A percentile compares a stretch with the other conserved stretches of the same genome.
Evolutionary conservation across 148 eudicot species (phyloP).

Genomic region (Arctostaphylos glauca): DNA sequence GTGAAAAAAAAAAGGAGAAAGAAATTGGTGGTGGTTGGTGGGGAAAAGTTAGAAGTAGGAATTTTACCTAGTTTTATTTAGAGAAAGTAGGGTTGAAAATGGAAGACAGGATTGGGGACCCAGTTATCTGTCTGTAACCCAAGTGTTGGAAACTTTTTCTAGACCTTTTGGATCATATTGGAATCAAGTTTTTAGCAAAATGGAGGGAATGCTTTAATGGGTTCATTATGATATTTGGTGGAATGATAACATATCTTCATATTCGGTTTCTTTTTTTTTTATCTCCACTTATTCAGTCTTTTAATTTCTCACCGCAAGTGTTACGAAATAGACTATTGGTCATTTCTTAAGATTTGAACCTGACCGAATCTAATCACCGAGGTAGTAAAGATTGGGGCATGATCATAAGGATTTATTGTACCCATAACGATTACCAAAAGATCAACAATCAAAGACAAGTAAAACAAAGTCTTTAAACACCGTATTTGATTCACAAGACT

Average conservation of each 20-base stretch:
- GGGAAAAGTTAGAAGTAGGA: conserved; percentile 14
- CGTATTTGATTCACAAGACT: no score
- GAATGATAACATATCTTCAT: not conserved
- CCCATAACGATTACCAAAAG: no score
- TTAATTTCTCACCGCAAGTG: no score
- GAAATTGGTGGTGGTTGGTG: conserved; percentile 18
- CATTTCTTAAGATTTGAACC: no score
- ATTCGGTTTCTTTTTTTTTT: not conserved
- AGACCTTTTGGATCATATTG: conserved; percentile 42
- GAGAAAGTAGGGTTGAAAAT: conserved; percentile 29
- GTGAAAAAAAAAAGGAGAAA: not conserved
- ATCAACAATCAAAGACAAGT: no score
- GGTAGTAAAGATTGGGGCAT: no score
- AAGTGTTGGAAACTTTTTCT: conserved; percentile 39
- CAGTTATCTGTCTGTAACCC: conserved; percentile 20
- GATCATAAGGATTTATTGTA: no score
- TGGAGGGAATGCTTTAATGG: conserved; percentile 26
- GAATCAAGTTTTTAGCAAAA: conserved; percentile 33
- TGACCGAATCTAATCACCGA: no score
- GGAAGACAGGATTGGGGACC: conserved; percentile 27
- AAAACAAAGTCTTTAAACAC: no score
- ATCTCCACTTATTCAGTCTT: not conserved
- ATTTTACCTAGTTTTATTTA: conserved; percentile 15
- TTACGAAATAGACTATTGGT: no score
- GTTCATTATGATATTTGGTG: conserved; percentile 17